These are phyloP conservation scores for Aspergillus sclerotiicarbonarius DNA, from an alignment of 495 filamentous ascomycete genomes.

Conservation along the genomic window DNA sequence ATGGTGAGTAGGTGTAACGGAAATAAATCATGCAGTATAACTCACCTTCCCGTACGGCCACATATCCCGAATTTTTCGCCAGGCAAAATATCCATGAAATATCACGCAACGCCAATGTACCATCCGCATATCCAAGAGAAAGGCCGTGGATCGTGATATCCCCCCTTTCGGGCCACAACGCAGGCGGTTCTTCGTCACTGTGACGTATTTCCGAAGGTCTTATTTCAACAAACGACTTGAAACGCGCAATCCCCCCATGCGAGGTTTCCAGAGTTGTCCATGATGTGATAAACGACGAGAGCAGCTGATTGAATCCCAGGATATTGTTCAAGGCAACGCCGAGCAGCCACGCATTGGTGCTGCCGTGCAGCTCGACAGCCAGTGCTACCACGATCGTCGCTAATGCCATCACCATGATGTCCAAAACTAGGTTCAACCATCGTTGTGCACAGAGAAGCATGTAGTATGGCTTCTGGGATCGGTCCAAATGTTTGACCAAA, in stretches of 20 bases:
- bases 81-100: conserved; percentile 7
- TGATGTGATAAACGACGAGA: conserved; percentile 21
- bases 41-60: conserved; percentile 31
- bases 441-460: conserved; percentile 63
- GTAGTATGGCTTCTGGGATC: conserved; percentile 53
- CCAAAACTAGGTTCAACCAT: conserved; percentile 67
- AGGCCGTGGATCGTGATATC: conserved; percentile 16
- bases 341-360: conserved; percentile 19
- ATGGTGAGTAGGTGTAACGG: not conserved
- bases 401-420: conserved; percentile 57
- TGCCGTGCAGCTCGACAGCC: conserved; percentile 22
- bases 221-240: conserved; percentile 27
- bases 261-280: conserved; percentile 33
- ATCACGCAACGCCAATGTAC: not conserved
- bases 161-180: conserved; percentile 21
- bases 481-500: conserved; percentile 62
- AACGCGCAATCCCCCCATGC: conserved; percentile 28
- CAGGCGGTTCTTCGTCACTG: conserved; percentile 14
- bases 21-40: not conserved
- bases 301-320: conserved; percentile 27
- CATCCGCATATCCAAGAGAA: not conserved
- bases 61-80: conserved; percentile 47
- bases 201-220: conserved; percentile 22
- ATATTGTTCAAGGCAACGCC: conserved; percentile 34
- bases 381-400: conserved; percentile 47